These are phyloP conservation scores for Leccinum colubrinum DNA, from an alignment of 1,284 basidiomycete species.

Conservation along the genomic window DNA sequence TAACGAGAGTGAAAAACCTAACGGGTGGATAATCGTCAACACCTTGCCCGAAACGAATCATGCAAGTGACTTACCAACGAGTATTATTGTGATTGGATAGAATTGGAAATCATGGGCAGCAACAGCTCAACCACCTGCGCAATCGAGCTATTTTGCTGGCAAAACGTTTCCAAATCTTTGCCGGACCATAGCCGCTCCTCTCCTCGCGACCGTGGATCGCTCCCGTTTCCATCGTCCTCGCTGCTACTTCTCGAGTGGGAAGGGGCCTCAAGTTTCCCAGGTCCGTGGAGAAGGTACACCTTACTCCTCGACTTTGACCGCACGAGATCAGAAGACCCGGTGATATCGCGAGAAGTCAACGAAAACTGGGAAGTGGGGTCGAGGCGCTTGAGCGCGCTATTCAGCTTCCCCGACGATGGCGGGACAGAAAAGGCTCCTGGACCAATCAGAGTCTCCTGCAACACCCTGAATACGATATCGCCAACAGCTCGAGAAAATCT, in stretches of 20 bases:
- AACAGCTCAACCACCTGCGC: slow-evolving; percentile 55
- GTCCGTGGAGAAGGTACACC: slow-evolving; percentile 58
- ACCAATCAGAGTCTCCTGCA: slow-evolving; percentile 80
- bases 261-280: slow-evolving; percentile 53
- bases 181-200: slow-evolving; percentile 61
- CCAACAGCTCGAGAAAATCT: slow-evolving; percentile 66
- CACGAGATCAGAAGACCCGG: slow-evolving; percentile 38
- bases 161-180: slow-evolving; percentile 65
- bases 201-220: slow-evolving; percentile 28
- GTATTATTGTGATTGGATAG: slow-evolving; percentile 23
- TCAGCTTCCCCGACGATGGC: slow-evolving; percentile 22
- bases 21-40: slow-evolving; percentile 12
- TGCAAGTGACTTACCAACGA: slow-evolving; percentile 22
- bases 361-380: slow-evolving; percentile 27
- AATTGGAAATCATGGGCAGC: slow-evolving; percentile 42
- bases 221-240: slow-evolving; percentile 35
- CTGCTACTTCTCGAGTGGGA: slow-evolving; percentile 35
- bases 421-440: slow-evolving; percentile 26
- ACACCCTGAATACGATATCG: slow-evolving; percentile 71
- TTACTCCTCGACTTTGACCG: slow-evolving; percentile 72
- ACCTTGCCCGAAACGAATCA: background rate
- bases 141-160: slow-evolving; percentile 71
- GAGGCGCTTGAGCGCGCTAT: slow-evolving; percentile 29
- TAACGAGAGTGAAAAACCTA: slow-evolving; percentile 21
- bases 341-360: slow-evolving; percentile 19